A percentile compares a stretch with the other conserved stretches of the same genome.
These are phyloP conservation scores for Scleromitrula shiraiana DNA, from an alignment of 2,329 filamentous ascomycete species.

Conservation along the genomic window DNA sequence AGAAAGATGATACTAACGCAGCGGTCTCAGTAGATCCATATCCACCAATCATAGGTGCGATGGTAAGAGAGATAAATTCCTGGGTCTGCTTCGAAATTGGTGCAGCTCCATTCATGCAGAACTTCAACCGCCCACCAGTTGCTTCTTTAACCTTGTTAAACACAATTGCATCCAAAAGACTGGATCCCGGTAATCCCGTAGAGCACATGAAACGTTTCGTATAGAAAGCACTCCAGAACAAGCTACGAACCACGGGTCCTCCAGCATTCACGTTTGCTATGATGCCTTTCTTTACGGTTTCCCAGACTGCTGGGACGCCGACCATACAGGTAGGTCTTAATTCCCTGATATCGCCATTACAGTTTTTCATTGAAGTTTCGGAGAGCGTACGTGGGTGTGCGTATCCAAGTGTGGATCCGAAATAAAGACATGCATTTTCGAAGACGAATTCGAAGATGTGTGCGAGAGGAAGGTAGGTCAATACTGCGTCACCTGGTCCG, in stretches of 20 bases:
- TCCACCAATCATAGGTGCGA: constrained; percentile 86
- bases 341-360: constrained; percentile 87
- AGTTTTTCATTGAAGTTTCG: constrained; percentile 79
- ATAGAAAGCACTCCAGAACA: constrained; percentile 63
- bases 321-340: constrained; percentile 84
- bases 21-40: constrained; percentile 92
- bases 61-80: constrained; percentile 79
- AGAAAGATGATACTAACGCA: constrained; percentile 34
- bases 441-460: constrained; percentile 97
- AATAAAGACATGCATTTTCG: constrained; percentile 82
- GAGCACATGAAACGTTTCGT: constrained; percentile 37
- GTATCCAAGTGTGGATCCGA: constrained; percentile 89
- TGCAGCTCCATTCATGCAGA: constrained; percentile 88
- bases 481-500: constrained; percentile 66
- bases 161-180: constrained; percentile 68
- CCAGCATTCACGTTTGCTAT: constrained; percentile 57
- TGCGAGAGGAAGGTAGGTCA: constrained; percentile 88
- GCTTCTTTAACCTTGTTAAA: constrained; percentile 86
- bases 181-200: constrained; percentile 53
- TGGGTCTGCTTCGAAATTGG: constrained; percentile 81
- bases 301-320: constrained; percentile 94
- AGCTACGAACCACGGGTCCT: constrained; percentile 55
- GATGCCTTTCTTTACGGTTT: constrained; percentile 94
- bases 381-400: constrained; percentile 85
- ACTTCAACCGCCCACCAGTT: constrained; percentile 77